A percentile compares a stretch with the other conserved stretches of the same genome.
phyloP scores from a whole-genome alignment of 805 yeast genomes.

The Zygoascus flipseniorum region DNA sequence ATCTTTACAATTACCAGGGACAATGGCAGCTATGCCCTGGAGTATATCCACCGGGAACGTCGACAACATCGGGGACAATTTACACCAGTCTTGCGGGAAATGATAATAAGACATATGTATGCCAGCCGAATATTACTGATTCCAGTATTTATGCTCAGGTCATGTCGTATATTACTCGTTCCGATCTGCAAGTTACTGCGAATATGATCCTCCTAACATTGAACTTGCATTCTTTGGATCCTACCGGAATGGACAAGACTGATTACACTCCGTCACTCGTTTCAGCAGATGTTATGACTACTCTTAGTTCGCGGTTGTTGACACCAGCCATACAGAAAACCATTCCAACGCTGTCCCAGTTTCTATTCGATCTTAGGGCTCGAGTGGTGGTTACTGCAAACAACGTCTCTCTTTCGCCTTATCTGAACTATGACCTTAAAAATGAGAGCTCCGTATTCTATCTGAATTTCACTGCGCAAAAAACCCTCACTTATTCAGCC shows the following conservation, averaged over 20 bases:
- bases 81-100: neutral
- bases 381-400: neutral
- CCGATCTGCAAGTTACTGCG: constrained; percentile 41
- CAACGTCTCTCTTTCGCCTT: neutral
- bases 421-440: neutral
- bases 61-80: neutral
- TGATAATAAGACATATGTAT: constrained; percentile 1
- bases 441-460: neutral
- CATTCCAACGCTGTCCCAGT: constrained; percentile 3
- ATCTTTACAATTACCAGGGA: constrained; percentile 34
- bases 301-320: neutral
- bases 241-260: neutral
- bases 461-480: neutral
- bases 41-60: constrained; percentile 2
- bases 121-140: constrained; percentile 16
- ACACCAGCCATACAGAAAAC: neutral
- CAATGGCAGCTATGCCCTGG: constrained; percentile 49
- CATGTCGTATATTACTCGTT: constrained; percentile 28
- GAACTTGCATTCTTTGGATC: constrained; percentile 24
- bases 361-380: constrained; percentile 2
- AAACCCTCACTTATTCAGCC: neutral
- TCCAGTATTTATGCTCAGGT: constrained; percentile 19
- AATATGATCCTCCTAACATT: constrained; percentile 33
- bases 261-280: neutral
- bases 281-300: neutral